Evolutionary conservation across 257 asterid genomes (phyloP), one percentile per base, ranked within the genome.

Genomic region (Lavandula angustifolia): DNA sequence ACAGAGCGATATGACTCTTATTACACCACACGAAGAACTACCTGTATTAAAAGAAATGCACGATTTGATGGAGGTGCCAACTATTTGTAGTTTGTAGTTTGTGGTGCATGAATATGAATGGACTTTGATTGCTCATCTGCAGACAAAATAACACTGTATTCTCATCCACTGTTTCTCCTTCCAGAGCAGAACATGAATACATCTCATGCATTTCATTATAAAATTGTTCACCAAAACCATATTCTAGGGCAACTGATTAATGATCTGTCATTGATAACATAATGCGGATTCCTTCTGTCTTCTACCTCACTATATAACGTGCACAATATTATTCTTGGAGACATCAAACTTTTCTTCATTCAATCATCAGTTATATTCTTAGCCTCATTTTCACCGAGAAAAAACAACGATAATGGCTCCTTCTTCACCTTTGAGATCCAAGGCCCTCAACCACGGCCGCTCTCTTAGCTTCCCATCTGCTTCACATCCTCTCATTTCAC

Each of bases 371-470:
- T 60, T 7, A 42, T 6, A 12, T 32, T 9, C 22, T 37, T 40
- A 8, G 11, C 37, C 54, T 52, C 18, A 49, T 13, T 40, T 51
- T 14, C 35, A 33, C 54, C 31, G 14, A 12, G 1, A 5, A 18
- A 34, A 62, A 66, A 50, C 32, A 22, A 22, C 27, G n/a, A n/a
- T n/a, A 50, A 76, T 76, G 85, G 74, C 80, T 53, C n/a, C n/a
- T n/a, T 41, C 76, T 47, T 75, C 83, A 29, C 29, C 53, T 48
- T 16, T 48, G 53, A 76, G 72, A 63, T 64, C 74, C 8, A 77
- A 74, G 66, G 64, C 75, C 62, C 54, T 33, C n/a, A 60, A 72
- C 13, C 78, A 76, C 54, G 73, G 72, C 35, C 82, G 76, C 37
- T 74, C 80, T 42, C 44, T 72, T 16, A 38, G 43, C 43, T 38